Evolutionary conservation across 2,329 filamentous ascomycete species (phyloP), one percentile per base, ranked within the genome.

Genomic region (Ophiosphaerella korrae): DNA sequence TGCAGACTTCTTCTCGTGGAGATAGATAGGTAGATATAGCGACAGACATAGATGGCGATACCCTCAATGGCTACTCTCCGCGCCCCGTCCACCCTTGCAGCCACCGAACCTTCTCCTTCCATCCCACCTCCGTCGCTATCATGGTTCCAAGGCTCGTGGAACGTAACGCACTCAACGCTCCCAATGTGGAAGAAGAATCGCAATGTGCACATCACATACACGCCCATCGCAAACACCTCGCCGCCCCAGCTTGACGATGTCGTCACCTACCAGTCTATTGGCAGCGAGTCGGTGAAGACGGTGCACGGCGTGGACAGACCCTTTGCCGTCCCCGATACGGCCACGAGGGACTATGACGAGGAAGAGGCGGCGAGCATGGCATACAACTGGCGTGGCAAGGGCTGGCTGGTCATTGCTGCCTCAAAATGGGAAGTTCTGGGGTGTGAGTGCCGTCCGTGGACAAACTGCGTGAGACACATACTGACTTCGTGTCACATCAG

Each of bases 401-500:
- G 90, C 7, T 84, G 82, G 83, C 74, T 96, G 54, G 82, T 81
- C 69, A 85, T 93, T 59, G 88, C 89, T 23, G 82, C 79, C 13
- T 87, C 84, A 39, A 86, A 90, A 66, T 96, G 91, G 91, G 89
- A 96, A 78, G 76, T 94, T 2, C 73, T 95, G 14, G 90, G 88
- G 3, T 92, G 84, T 42, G 40, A 31, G 8, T 29, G 11, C 7
- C 26, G 11, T 29, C 26, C 6, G 11, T 11, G 26, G 18, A 21
- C 18, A 21, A 21, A 4, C 18, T 21, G 18, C 18, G 18, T 21
- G 18, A 21, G 18, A 21, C 3, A 4, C 18, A 21, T 29, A 29
- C 26, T 29, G 26, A 29, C 26, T 29, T 29, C 26, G 18, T 21
- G 18, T 4, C 26, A 29, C 26, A 8, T 29, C 26, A 29, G 26